Percentiles rank a stretch among this genome's conserved stretches.
These are phyloP conservation scores for Cudoniella acicularis DNA, from an alignment of 495 filamentous ascomycete species.

Conservation along the genomic window DNA sequence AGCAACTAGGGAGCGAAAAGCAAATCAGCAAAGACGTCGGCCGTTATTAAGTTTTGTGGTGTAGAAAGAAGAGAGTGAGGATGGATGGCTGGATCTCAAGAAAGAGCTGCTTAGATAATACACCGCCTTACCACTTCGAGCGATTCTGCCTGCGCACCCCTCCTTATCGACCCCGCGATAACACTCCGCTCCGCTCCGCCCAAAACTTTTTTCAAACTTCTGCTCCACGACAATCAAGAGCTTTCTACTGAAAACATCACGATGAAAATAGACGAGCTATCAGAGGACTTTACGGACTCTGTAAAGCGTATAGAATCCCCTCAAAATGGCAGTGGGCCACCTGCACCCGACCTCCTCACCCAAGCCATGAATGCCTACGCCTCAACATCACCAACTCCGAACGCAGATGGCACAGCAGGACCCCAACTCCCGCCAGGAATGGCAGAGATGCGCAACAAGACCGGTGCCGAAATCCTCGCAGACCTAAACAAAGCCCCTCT, in stretches of 20 bases:
- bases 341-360: constrained; percentile 14
- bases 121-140: constrained; percentile 1
- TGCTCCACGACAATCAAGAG: not conserved
- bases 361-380: constrained; percentile 18
- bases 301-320: constrained; percentile 13
- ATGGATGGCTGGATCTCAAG: not conserved
- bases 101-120: not conserved
- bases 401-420: constrained; percentile 17
- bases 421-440: constrained; percentile 35
- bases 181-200: not conserved
- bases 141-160: constrained; percentile 4
- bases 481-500: constrained; percentile 80
- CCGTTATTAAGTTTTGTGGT: not conserved
- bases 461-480: constrained; percentile 64
- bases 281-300: constrained; percentile 11
- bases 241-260: not conserved
- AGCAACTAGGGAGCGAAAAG: not conserved
- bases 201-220: not conserved
- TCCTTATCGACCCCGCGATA: not conserved
- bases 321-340: not conserved
- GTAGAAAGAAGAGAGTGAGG: not conserved
- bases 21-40: not conserved
- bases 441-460: constrained; percentile 56
- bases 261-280: constrained; percentile 45
- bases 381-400: not conserved